Evolutionary conservation across 208 protist species (phyloP).

Genomic region (Crithidia acanthocephali): DNA sequence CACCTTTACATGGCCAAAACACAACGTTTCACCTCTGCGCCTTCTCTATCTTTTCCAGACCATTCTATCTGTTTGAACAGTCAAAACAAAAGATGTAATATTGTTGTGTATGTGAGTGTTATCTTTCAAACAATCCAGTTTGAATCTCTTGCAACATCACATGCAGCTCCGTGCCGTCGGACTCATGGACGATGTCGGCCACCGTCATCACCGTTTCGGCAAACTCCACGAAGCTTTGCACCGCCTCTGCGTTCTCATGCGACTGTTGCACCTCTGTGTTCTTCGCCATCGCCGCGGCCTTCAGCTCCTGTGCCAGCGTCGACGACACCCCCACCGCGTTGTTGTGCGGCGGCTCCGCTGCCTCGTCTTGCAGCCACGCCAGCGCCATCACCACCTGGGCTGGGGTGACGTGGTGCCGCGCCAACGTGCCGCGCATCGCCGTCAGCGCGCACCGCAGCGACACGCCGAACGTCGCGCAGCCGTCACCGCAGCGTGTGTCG

Average conservation of each 20-base stretch:
- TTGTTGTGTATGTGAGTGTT: neutral
- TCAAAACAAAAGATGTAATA: no score
- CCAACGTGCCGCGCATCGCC: slow-evolving; percentile 16
- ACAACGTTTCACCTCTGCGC: no score
- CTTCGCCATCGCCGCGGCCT: slow-evolving; percentile 11
- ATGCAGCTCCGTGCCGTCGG: slow-evolving; percentile 8
- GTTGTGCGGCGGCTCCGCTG: neutral
- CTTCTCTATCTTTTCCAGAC: no score
- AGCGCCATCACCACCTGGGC: slow-evolving; percentile 19
- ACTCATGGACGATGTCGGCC: slow-evolving; percentile 16
- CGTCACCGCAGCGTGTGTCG: neutral
- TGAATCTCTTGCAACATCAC: slow-evolving; percentile 21
- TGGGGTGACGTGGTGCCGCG: slow-evolving; percentile 4
- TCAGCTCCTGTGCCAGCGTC: slow-evolving; percentile 26
- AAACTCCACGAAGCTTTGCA: slow-evolving; percentile 81
- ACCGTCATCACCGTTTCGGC: slow-evolving; percentile 66
- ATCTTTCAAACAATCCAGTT: slow-evolving; percentile 4
- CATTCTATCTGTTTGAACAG: no score
- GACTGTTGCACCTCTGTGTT: slow-evolving; percentile 16
- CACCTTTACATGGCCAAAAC: no score
- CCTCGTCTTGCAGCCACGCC: slow-evolving; percentile 25
- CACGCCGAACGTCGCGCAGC: slow-evolving; percentile 3
- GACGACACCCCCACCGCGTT: neutral
- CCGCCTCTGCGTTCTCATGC: slow-evolving; percentile 36
- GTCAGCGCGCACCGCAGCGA: slow-evolving; percentile 21